Evolutionary conservation across 192 early-diverging fungal species (phyloP).

Genomic region (Backusella morwellensis): DNA sequence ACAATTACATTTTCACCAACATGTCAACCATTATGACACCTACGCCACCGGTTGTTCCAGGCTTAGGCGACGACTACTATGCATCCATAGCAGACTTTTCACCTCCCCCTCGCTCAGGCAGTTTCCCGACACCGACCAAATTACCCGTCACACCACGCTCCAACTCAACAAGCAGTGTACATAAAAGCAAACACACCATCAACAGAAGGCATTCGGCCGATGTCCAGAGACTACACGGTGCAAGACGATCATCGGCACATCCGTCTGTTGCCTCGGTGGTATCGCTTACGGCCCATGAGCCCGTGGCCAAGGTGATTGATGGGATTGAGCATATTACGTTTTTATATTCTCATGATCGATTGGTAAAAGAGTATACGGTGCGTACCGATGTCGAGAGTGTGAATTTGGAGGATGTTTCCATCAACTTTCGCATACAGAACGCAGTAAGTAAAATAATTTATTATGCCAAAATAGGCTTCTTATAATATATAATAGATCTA

Average conservation of each 20-base stretch:
- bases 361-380: conserved; percentile 31
- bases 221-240: neutral
- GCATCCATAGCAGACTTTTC: neutral
- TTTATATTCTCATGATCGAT: conserved; percentile 31
- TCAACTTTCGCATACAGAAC: conserved; percentile 19
- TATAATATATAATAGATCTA: conserved; percentile 52
- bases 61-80: neutral
- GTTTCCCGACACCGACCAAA: neutral
- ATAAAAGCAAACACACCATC: neutral
- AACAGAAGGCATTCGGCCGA: conserved; percentile 9
- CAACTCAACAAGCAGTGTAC: too few relatives aligned
- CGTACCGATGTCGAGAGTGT: conserved; percentile 30
- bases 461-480: neutral
- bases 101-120: neutral
- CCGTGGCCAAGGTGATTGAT: conserved; percentile 15
- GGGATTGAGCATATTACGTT: conserved; percentile 35
- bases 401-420: conserved; percentile 8
- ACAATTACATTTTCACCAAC: neutral
- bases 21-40: neutral
- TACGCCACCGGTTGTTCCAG: neutral
- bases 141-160: neutral
- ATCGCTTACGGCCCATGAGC: conserved; percentile 32
- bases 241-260: conserved; percentile 16
- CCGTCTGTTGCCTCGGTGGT: conserved; percentile 31
- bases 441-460: conserved; percentile 21